phyloP scores from a whole-genome alignment of 73 alveolate species.

The Paramecium biaurelia region DNA sequence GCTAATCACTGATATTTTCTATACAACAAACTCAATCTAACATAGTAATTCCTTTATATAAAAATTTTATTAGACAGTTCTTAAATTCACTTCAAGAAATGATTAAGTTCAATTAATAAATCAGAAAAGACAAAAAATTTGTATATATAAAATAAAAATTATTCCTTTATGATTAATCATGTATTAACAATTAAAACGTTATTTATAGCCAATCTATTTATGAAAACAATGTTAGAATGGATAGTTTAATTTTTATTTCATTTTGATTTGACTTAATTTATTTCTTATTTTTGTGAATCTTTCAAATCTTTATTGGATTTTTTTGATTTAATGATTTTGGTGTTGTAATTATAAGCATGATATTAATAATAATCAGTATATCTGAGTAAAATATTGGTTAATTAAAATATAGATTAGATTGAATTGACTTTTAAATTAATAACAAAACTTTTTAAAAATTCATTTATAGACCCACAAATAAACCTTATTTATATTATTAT shows the following conservation, averaged over 20 bases:
- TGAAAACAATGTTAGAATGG: background rate
- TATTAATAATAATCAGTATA: no score
- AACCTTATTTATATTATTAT: no score
- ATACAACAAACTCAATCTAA: background rate
- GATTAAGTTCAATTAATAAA: background rate
- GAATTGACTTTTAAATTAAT: background rate
- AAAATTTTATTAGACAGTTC: background rate
- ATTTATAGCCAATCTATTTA: background rate
- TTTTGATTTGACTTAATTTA: background rate
- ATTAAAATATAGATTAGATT: no score
- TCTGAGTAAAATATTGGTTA: background rate
- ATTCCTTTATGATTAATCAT: background rate
- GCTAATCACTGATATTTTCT: background rate
- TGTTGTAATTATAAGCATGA: no score
- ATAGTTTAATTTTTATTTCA: background rate
- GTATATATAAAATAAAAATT: background rate
- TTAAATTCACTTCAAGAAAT: background rate
- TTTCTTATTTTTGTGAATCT: background rate
- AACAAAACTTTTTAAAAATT: no score
- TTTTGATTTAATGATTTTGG: background rate
- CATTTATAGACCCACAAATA: background rate
- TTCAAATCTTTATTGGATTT: background rate
- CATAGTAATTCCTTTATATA: background rate
- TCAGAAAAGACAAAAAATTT: no score
- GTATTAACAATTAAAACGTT: background rate